Conservation (phyloP, 768 basidiomycete species). For the Podaxis rugospora region DNA sequence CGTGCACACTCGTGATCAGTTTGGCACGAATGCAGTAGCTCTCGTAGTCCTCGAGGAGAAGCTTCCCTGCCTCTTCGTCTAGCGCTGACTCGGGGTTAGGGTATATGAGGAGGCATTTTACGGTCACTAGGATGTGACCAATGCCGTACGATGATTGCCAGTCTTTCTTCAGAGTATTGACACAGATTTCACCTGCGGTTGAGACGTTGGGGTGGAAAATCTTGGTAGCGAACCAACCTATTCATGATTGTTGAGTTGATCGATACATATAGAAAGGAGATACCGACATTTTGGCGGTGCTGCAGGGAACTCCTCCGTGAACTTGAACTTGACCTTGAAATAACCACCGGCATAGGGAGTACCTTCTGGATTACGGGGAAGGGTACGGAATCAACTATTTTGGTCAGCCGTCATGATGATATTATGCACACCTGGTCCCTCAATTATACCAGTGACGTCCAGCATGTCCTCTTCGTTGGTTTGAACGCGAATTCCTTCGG, state of each 20-base stretch:
- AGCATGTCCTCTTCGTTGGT: constrained; percentile 86
- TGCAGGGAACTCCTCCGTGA: constrained; percentile 91
- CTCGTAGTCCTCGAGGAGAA: constrained; percentile 85
- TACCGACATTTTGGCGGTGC: constrained; percentile 88
- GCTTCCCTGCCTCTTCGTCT: constrained; percentile 93
- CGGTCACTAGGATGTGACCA: constrained; percentile 84
- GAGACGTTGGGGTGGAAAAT: constrained; percentile 98
- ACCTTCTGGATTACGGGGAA: constrained; percentile 32
- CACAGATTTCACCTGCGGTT: constrained; percentile 86
- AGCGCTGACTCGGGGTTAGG: constrained; percentile 96
- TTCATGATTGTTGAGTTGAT: not conserved
- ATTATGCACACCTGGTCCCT: constrained; percentile 73
- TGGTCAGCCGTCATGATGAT: constrained; percentile 7
- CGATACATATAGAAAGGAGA: not conserved
- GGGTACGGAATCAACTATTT: not conserved
- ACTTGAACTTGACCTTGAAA: constrained; percentile 77
- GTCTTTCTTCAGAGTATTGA: constrained; percentile 96
- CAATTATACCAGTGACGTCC: constrained; percentile 82
- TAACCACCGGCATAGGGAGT: constrained; percentile 68
- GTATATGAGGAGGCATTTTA: constrained; percentile 94
- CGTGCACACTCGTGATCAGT: constrained; percentile 89
- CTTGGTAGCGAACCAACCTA: constrained; percentile 90
- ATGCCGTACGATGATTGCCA: constrained; percentile 94
- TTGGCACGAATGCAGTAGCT: constrained; percentile 83
- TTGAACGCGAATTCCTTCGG: constrained; percentile 88